Evolutionary conservation across 2,329 filamentous ascomycete genomes (phyloP).

Genomic region (Xylaria sp.): DNA sequence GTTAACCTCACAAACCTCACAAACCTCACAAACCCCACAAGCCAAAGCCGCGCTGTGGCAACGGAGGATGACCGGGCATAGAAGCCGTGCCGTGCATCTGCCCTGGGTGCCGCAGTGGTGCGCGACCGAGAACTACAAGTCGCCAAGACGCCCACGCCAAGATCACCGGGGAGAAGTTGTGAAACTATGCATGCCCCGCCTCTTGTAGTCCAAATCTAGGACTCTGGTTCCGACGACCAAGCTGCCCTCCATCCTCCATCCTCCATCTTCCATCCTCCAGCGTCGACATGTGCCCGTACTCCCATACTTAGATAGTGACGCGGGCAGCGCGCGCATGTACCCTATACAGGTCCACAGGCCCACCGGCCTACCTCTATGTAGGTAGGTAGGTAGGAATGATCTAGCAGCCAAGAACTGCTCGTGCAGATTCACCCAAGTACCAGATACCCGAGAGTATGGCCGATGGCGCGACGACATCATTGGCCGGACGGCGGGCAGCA

Average conservation of each 20-base stretch:
- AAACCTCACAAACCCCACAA: conserved; percentile 11
- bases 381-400: conserved; percentile 41
- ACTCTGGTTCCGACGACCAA: conserved; percentile 35
- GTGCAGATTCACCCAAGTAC: conserved; percentile 35
- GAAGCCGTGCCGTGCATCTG: conserved; percentile 24
- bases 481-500: conserved; percentile 32
- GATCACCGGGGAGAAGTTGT: conserved; percentile 21
- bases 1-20: conserved; percentile 16
- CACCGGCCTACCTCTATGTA: neutral
- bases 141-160: conserved; percentile 21
- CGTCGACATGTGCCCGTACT: too few relatives aligned
- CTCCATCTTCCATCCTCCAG: too few relatives aligned
- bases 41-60: too few relatives aligned
- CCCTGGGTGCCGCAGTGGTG: conserved; percentile 10
- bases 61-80: conserved; percentile 24
- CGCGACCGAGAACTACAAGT: conserved; percentile 26
- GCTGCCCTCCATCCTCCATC: conserved; percentile 35
- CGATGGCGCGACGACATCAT: conserved; percentile 43
- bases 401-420: conserved; percentile 39
- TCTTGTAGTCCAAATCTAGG: conserved; percentile 39
- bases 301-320: conserved; percentile 33
- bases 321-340: conserved; percentile 38
- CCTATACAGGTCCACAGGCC: conserved; percentile 45
- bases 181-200: conserved; percentile 38
- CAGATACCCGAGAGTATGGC: conserved; percentile 38